Conservation (phyloP, 805 yeast genomes). For the Candida adriatica region DNA sequence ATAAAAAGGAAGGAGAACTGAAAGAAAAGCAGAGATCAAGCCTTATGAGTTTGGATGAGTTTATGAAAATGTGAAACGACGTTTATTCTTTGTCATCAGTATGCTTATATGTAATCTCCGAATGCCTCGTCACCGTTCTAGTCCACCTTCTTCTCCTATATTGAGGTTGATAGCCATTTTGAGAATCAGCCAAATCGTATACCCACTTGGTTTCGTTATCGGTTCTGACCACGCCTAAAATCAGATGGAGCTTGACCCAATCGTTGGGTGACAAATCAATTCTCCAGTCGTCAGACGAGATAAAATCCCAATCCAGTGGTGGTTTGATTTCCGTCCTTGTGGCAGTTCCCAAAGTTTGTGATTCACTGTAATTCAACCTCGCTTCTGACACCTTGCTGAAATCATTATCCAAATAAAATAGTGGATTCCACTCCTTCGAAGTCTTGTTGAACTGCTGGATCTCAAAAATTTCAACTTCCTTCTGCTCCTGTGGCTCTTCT, state of each 20-base stretch:
- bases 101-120: constrained; percentile 7
- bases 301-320: constrained; percentile 55
- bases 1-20: constrained; percentile 34
- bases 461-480: constrained; percentile 61
- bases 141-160: constrained; percentile 68
- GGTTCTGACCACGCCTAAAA: constrained; percentile 45
- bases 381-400: constrained; percentile 42
- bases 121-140: constrained; percentile 29
- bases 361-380: constrained; percentile 17
- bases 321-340: constrained; percentile 34
- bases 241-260: constrained; percentile 54
- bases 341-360: constrained; percentile 1
- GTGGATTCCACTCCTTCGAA: constrained; percentile 54
- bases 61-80: constrained; percentile 27
- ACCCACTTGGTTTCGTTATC: constrained; percentile 85
- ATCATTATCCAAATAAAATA: constrained; percentile 50
- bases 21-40: constrained; percentile 24
- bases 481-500: constrained; percentile 35
- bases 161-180: constrained; percentile 25
- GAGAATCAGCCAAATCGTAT: constrained; percentile 42
- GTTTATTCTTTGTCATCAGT: not conserved
- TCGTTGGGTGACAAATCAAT: constrained; percentile 54
- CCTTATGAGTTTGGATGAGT: constrained; percentile 42
- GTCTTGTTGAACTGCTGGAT: constrained; percentile 46
- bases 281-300: constrained; percentile 43